Percentiles rank a stretch among this genome's conserved stretches.
Evolutionary conservation across 257 asterid species (phyloP).

Genomic region (Solanum okadae): DNA sequence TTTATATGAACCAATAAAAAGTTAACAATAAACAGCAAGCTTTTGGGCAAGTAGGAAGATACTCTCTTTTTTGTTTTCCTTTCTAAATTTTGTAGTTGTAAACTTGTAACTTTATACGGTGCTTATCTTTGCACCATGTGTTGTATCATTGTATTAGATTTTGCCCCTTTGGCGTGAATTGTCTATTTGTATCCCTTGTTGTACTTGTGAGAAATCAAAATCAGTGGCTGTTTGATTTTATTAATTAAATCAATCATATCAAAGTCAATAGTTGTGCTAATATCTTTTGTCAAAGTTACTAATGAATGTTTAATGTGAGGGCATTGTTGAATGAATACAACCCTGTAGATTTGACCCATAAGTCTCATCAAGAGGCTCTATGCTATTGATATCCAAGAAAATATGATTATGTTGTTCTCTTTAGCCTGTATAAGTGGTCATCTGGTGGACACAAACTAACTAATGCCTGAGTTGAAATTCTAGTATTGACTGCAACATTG

Average conservation of each 20-base stretch:
- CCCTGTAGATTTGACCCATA: background rate
- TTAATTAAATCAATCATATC: background rate
- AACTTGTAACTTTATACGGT: background rate
- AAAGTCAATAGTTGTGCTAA: background rate
- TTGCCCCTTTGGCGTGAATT: background rate
- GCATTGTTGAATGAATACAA: background rate
- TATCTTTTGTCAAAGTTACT: background rate
- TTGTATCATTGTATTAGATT: background rate
- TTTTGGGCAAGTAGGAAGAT: background rate
- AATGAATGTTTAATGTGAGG: background rate
- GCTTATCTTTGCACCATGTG: background rate
- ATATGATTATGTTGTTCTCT: background rate
- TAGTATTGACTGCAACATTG: background rate
- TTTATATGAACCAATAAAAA: slow-evolving; percentile 26
- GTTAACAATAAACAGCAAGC: slow-evolving; percentile 2
- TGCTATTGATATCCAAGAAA: background rate
- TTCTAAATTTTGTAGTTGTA: background rate
- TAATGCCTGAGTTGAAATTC: background rate
- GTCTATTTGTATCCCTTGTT: background rate
- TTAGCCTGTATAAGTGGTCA: background rate
- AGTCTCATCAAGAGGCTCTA: background rate
- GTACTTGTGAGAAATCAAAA: background rate
- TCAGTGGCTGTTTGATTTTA: background rate
- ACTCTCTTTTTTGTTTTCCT: background rate
- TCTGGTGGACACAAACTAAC: background rate